phyloP scores from a whole-genome alignment of 2,329 filamentous ascomycete species.

The Beauveria caledonica region DNA sequence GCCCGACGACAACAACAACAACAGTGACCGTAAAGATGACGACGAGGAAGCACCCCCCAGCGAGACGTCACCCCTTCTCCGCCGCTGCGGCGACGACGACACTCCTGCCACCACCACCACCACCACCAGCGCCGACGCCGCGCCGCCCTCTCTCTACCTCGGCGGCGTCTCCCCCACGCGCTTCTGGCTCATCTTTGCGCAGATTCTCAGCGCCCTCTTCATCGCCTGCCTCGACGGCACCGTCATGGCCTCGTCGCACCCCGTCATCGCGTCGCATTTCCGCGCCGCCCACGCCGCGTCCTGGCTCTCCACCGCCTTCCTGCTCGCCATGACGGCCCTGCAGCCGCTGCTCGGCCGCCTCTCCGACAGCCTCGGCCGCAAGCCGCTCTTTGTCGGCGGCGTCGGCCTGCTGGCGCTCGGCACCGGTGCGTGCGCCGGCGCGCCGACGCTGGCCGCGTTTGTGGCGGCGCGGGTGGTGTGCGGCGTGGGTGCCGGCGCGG shows the following conservation, averaged over 20 bases:
- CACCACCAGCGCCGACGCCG: not conserved
- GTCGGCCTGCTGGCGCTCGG: constrained; percentile 55
- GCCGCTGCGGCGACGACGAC: not conserved
- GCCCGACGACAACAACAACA: not conserved
- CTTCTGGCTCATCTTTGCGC: constrained; percentile 56
- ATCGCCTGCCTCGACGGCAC: constrained; percentile 65
- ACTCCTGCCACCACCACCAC: not conserved
- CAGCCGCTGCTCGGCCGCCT: constrained; percentile 67
- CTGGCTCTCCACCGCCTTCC: constrained; percentile 73
- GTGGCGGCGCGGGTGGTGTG: constrained; percentile 41
- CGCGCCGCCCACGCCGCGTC: constrained; percentile 69
- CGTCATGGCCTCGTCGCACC: constrained; percentile 74
- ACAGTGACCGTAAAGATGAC: not conserved
- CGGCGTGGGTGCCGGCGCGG: constrained; percentile 61
- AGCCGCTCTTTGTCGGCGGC: constrained; percentile 55
- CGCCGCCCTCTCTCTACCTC: constrained; percentile 24
- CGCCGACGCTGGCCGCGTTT: constrained; percentile 54
- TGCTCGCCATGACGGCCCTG: constrained; percentile 68
- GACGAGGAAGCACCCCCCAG: not conserved
- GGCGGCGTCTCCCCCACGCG: constrained; percentile 37
- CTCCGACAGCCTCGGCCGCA: constrained; percentile 66
- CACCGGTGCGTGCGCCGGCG: constrained; percentile 62
- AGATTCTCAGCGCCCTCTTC: constrained; percentile 50
- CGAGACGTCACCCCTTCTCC: constrained; percentile 22
- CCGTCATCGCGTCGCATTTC: constrained; percentile 75